Percentiles rank a stretch among this genome's conserved stretches.
Conservation (phyloP, 108 stramenopile genomes). For the Chaetoceros muelleri region DNA sequence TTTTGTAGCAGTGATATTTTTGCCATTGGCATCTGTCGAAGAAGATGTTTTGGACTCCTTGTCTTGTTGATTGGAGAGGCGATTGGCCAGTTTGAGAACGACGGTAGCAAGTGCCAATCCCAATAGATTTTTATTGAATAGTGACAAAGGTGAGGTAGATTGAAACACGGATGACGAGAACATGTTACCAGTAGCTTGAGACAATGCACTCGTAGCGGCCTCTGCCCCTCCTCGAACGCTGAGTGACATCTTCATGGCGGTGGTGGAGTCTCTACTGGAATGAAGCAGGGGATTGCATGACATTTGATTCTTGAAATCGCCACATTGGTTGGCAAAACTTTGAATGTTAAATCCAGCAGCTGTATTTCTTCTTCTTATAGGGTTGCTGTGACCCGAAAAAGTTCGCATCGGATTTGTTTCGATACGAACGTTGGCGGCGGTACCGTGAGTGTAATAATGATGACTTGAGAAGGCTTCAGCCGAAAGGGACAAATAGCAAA, state of each 20-base stretch:
- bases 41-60: background rate
- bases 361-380: no score
- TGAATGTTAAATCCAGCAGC: no score
- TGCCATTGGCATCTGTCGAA: background rate
- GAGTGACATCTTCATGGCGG: background rate
- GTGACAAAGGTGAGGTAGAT: constrained; percentile 16
- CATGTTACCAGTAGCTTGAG: background rate
- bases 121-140: constrained; percentile 47
- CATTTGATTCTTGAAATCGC: no score
- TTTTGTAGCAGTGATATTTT: constrained; percentile 1
- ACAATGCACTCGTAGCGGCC: background rate
- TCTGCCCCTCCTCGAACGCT: background rate
- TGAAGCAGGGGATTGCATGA: no score
- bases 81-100: constrained; percentile 24
- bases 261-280: no score
- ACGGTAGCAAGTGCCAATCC: constrained; percentile 26
- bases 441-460: no score
- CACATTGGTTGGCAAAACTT: no score
- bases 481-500: no score
- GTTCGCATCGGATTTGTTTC: no score
- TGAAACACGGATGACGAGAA: constrained; percentile 4
- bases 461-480: no score
- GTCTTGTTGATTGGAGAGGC: background rate
- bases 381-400: no score
- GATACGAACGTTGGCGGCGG: no score